Base-by-base conservation (phyloP, 805 yeast species). In the Wickerhamomyces kurtzmanii region DNA sequence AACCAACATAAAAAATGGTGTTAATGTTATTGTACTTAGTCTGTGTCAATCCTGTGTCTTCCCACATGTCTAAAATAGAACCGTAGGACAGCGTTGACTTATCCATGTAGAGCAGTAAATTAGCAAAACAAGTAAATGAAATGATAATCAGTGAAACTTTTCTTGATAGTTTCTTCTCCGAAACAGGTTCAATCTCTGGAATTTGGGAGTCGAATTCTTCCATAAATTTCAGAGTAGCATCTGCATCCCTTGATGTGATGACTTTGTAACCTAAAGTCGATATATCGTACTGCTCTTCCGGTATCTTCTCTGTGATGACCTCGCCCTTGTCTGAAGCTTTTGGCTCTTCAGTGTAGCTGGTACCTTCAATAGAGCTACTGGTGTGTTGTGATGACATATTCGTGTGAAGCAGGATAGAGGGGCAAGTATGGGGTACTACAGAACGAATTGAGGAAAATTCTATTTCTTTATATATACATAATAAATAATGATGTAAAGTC, bases 1-100 rank as follows among this genome's bases (percentile, higher is more conserved):
- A 68, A 5, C 75, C 77, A 15, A 59, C 68, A 39, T 69, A 69
- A 38, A 69, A 70, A n/a, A 70, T 33, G 3, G 75, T 65, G 34
- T 68, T 66, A 12, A 66, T 52, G 31, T 66, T 64, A 37, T 65
- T 63, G 42, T 65, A 70, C 27, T 53, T 54, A 28, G 55, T 39
- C 37, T 62, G 63, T 16, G 51, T 49, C 16, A 71, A 40, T 3
- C 61, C 59, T 2, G 70, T 65, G 31, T 63, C 71, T 6, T 51
- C 59, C 47, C 56, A 66, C 16, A 71, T 45, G 2, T 64, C 75
- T 28, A 68, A 53, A 27, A 68, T 55, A 1, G 71, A 53, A 11
- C 67, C 58, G 38, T 65, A 71, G 0, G 69, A 58, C 24, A 68
- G 38, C 4, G 72, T 61, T 4, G 68, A 69, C 37, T 71, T 71